Percentiles rank a stretch among this genome's conserved stretches.
Conservation (phyloP, 345 rosid species). For the Angophora floribunda region DNA sequence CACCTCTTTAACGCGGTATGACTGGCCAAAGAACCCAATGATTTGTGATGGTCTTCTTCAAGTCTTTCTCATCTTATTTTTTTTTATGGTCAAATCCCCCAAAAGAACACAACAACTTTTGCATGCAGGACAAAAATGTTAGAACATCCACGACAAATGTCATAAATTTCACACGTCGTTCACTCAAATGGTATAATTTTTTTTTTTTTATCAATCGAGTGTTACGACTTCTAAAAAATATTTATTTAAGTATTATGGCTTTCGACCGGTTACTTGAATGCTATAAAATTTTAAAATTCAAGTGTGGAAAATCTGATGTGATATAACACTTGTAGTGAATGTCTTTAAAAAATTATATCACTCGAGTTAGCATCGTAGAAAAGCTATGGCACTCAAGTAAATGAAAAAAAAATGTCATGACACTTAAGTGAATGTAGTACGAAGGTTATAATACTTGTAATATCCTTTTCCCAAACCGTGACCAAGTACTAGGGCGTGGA, state of each 20-base stretch:
- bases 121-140: not conserved
- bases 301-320: not conserved
- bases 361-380: not conserved
- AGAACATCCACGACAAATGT: not conserved
- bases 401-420: too few relatives aligned
- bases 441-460: not conserved
- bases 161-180: not conserved
- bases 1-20: not conserved
- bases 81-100: not conserved
- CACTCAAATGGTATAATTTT: not conserved
- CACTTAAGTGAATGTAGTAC: too few relatives aligned
- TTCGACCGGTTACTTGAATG: not conserved
- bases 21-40: not conserved
- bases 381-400: not conserved
- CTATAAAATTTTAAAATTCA: not conserved
- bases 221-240: not conserved
- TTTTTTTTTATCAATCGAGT: not conserved
- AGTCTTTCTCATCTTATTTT: not conserved
- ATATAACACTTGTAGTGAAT: too few relatives aligned
- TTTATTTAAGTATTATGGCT: not conserved
- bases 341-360: not conserved
- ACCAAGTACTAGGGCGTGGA: not conserved
- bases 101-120: not conserved
- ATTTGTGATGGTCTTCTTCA: not conserved
- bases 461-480: not conserved